These are phyloP conservation scores for Bryoerythrophyllum caledonicum DNA, from an alignment of 225 moss, liverwort and hornwort genomes.

Conservation along the genomic window DNA sequence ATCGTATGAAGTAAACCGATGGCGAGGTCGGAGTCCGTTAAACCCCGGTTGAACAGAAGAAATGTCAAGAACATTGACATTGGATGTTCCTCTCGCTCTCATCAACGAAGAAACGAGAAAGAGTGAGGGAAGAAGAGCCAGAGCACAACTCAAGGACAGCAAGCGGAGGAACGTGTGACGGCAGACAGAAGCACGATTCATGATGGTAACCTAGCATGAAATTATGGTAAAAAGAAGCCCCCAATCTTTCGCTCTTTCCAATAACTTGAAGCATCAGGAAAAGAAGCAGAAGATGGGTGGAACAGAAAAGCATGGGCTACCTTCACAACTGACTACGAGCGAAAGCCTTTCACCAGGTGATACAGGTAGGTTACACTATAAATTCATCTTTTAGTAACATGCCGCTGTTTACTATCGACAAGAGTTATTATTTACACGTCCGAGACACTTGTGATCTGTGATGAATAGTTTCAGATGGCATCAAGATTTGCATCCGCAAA, in stretches of 20 bases:
- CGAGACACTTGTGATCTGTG: neutral
- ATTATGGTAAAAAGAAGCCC: neutral
- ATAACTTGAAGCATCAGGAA: too few species aligned
- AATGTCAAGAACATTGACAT: neutral
- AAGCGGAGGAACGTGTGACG: conserved; percentile 13
- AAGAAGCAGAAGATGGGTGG: neutral
- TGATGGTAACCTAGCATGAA: conserved; percentile 18
- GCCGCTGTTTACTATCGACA: neutral
- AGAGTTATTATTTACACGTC: neutral
- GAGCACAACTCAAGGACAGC: conserved; percentile 21
- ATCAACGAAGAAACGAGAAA: conserved; percentile 28
- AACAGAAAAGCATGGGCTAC: conserved; percentile 7
- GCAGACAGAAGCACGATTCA: conserved; percentile 24
- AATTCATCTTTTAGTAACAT: neutral
- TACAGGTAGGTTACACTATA: neutral
- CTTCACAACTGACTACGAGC: neutral
- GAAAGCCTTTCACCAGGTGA: neutral
- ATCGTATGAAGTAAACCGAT: conserved; percentile 44
- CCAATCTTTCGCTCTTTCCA: neutral
- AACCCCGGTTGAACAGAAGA: conserved; percentile 7
- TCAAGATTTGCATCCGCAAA: neutral
- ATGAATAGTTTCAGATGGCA: neutral
- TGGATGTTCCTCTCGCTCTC: too few species aligned
- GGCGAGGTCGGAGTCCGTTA: conserved; percentile 35
- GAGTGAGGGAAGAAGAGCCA: conserved; percentile 36